Base-by-base conservation (phyloP, 1,284 basidiomycete genomes). In the Boletus smithii region DNA sequence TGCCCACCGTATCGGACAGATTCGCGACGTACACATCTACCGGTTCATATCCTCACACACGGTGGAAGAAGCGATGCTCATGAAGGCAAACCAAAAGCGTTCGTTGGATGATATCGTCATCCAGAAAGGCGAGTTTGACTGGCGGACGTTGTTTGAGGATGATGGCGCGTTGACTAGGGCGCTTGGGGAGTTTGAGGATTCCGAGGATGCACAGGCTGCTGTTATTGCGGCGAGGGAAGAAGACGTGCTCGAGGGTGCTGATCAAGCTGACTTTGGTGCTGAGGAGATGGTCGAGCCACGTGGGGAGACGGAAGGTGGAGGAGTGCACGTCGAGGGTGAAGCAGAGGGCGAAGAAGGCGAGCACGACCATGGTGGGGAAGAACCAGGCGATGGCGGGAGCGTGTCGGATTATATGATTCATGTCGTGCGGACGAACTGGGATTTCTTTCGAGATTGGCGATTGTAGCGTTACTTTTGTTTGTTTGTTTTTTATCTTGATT, bases 11-110 rank as follows among this genome's bases (percentile, higher is more conserved):
- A 98, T 98, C 57, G 95, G 95, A 8, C 95, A 98, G 67, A 97
- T 95, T 42, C 85, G 95, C 22, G 94, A 97, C 60, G 95, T 98
- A 9, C 91, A 97, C 65, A 95, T 98, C 58, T 97, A 97, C 68
- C 88, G 95, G 6, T 95, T 98, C 66, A 87, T 98, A 38, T 95
- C 91, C 5, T 76, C 85, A 55, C 82, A 92, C 69, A 97, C 95
- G 0, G 92, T 98, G 39, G 95, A 98, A 69, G 95, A 97, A 69
- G 93, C 94, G 50, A 92, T 98, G 81, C 79, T 97, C 30, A 84
- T 88, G 50, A 97, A 97, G 68, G 95, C 95, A 13, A 95, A 97
- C 58, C 94, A 98, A 71, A 98, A 98, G 67, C 84, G 95, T 38
- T 80, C 86, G 14, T 73, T 98, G 44, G 93, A 97, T 67, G 86